Evolutionary conservation across 2,329 filamentous ascomycete genomes (phyloP), one percentile per base, ranked within the genome.

Genomic region (Fusarium mundagurra): DNA sequence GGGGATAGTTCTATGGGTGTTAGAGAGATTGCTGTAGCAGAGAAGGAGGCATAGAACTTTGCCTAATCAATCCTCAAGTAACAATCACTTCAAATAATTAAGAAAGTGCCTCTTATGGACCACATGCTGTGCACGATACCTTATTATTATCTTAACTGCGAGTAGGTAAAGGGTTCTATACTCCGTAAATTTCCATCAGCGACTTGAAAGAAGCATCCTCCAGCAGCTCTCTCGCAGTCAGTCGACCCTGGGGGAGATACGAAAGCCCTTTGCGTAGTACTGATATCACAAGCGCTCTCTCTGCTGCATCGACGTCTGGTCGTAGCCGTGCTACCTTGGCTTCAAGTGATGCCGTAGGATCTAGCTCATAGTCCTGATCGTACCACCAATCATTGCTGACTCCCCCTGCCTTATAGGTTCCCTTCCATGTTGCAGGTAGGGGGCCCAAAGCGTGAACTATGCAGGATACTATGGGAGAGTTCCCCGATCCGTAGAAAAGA

Each of bases 341-440:
- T n/a, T 33, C 22, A 13, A 50, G 29, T 10, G 22, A 50, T 0
- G 29, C 47, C 3, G 29, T n/a, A 18, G 47, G 47, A 3, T 33
- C 16, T 8, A n/a, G 22, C 11, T 33, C 3, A n/a, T n/a, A 3
- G 29, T 33, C 22, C 16, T 18, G 29, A 1, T 50, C 29, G 27
- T 33, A 33, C 47, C 29, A 50, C 29, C 22, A 50, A 33, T n/a
- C 29, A 13, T 7, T 33, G 1, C 2, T 1, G 0, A 9, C 1
- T 0, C 29, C 29, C 0, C 22, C 29, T 18, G 29, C 47, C 10
- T 33, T 50, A 2, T 12, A 50, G 4, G 29, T 13, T 18, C 16
- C 47, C 16, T 9, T 50, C 47, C 22, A 33, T 0, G 3, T 2
- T 18, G 11, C 0, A n/a, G 22, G 29, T 0, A 50, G 29, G 1